Evolutionary conservation across 495 filamentous ascomycete species (phyloP), one percentile per base, ranked within the genome.

Genomic region (Amphirosellinia nigrospora): DNA sequence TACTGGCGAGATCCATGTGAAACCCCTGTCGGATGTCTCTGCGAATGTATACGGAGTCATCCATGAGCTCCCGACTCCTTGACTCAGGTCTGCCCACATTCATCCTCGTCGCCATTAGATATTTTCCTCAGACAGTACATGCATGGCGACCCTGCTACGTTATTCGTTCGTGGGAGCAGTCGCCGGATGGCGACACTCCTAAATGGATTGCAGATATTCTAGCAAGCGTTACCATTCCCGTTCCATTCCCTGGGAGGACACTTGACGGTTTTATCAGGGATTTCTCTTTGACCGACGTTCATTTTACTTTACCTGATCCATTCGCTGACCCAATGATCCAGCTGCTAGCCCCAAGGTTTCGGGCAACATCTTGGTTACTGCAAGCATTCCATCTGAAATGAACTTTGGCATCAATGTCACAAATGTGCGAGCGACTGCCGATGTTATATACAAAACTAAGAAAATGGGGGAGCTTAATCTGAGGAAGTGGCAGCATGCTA

Each of bases 211-310:
- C 86, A 0, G 89, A 94, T 62, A 83, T 99, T 23, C 83, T 98
- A 23, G 89, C 88, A 58, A 93, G 90, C 74, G 86, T 98, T 72
- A 94, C 91, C 5, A 85, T 99, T 9, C 95, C 94, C 3, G 82
- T 97, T 45, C 89, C 92, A 9, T 92, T 98, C 59, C 92, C 93
- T 0, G 94, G 93, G 21, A 87, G 90, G 66, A 87, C 88, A 3
- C 87, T 98, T 72, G 93, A 92, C 62, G 88, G 92, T 71, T 76
- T 97, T 23, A 90, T 99, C 77, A 90, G 89, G 67, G 94, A 93
- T 65, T 97, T 99, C 78, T 91, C 92, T 39, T 83, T 97, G 73
- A 86, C 89, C 2, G 87, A 97, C 77, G 93, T 95, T 10, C 88
- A 94, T 73, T 96, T 99, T 78, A 87, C 84, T 36, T 81, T 99